phyloP scores from a whole-genome alignment of 225 moss, liverwort and hornwort genomes.

The Pseudisothecium myosuroides region DNA sequence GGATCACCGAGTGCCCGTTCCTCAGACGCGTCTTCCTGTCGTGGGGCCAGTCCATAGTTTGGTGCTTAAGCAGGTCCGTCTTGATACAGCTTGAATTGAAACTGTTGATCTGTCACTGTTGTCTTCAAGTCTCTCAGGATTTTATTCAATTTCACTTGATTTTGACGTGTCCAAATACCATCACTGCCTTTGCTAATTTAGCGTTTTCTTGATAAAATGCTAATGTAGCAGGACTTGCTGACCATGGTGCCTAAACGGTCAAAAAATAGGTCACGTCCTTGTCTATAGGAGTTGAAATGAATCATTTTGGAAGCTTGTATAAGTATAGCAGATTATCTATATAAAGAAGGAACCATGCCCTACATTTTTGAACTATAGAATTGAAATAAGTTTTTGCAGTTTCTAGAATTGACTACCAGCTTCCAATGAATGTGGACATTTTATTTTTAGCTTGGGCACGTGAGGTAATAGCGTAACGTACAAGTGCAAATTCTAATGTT shows the following conservation, averaged over 20 bases:
- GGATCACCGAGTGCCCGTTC: slow-evolving; percentile 63
- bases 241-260: not conserved
- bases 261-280: not conserved
- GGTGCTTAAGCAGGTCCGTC: slow-evolving; percentile 62
- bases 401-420: not conserved
- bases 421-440: not conserved
- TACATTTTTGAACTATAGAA: not conserved
- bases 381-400: not conserved
- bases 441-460: not conserved
- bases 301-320: not conserved
- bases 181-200: not conserved
- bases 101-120: not conserved
- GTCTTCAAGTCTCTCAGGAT: not conserved
- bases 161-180: not conserved
- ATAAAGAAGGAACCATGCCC: not conserved
- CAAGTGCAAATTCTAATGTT: not conserved
- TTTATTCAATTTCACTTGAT: not conserved
- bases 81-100: not conserved
- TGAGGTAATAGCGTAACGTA: not conserved
- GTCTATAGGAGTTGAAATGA: not conserved
- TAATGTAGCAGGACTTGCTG: not conserved
- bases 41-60: slow-evolving; percentile 64
- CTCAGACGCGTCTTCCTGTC: slow-evolving; percentile 35
- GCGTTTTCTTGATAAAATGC: not conserved
- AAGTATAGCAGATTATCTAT: not conserved